Evolutionary conservation across 2,329 filamentous ascomycete species (phyloP).

Genomic region (Cladosporium oxysporum): DNA sequence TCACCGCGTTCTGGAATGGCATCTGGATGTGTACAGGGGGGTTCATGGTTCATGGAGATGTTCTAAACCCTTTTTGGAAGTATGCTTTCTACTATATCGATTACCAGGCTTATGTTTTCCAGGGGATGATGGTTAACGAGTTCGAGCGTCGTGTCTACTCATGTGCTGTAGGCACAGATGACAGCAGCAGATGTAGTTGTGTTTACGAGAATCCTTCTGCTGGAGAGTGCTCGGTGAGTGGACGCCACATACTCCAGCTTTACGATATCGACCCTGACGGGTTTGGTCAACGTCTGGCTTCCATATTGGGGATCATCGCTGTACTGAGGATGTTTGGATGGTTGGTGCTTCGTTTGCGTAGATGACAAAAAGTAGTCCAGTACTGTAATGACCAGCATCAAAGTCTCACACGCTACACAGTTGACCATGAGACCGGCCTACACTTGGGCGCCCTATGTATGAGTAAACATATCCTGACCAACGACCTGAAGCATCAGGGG

Average conservation of each 20-base stretch:
- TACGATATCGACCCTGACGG: constrained; percentile 69
- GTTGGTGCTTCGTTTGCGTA: constrained; percentile 37
- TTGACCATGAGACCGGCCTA: too few relatives aligned
- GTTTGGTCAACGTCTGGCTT: constrained; percentile 71
- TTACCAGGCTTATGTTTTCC: constrained; percentile 83
- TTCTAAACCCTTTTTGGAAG: constrained; percentile 79
- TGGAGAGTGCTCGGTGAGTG: constrained; percentile 67
- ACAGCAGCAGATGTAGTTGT: constrained; percentile 59
- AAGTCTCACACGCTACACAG: too few relatives aligned
- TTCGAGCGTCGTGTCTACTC: constrained; percentile 66
- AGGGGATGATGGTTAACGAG: constrained; percentile 93
- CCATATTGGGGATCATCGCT: constrained; percentile 72
- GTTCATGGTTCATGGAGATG: constrained; percentile 72
- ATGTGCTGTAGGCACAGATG: constrained; percentile 57
- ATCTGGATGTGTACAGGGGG: constrained; percentile 87
- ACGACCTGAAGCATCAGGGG: too few relatives aligned
- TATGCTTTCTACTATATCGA: constrained; percentile 89
- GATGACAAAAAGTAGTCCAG: too few relatives aligned
- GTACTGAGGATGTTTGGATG: constrained; percentile 72
- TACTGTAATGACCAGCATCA: too few relatives aligned
- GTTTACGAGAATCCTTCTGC: constrained; percentile 62
- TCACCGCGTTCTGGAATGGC: constrained; percentile 83
- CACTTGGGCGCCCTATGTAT: too few relatives aligned
- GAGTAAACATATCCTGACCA: too few relatives aligned
- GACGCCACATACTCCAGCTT: constrained; percentile 66